Conservation (phyloP, 2,329 filamentous ascomycete genomes). For the Paecilomyces niveus region DNA sequence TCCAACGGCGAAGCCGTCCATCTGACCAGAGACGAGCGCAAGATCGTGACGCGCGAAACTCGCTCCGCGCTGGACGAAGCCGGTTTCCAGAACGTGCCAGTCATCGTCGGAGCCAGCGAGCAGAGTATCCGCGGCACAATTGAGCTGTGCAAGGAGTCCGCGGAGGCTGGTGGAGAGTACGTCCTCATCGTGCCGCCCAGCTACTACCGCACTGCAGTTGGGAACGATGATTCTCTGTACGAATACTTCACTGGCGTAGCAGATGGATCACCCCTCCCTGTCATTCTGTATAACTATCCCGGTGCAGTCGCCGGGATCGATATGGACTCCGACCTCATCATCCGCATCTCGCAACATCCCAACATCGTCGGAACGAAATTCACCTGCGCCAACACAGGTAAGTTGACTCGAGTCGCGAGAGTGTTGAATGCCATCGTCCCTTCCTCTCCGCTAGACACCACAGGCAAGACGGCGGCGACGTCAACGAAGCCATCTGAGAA, state of each 20-base stretch:
- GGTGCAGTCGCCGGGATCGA: slow-evolving; percentile 81
- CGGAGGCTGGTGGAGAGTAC: slow-evolving; percentile 68
- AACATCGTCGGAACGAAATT: slow-evolving; percentile 89
- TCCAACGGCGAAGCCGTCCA: slow-evolving; percentile 88
- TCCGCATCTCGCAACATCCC: slow-evolving; percentile 68
- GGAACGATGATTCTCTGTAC: slow-evolving; percentile 63
- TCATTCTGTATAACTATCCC: slow-evolving; percentile 87
- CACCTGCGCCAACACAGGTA: slow-evolving; percentile 85
- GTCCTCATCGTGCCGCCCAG: slow-evolving; percentile 71
- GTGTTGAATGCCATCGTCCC: slow-evolving; percentile 66
- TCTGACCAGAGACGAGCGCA: slow-evolving; percentile 70
- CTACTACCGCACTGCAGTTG: slow-evolving; percentile 71
- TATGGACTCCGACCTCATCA: slow-evolving; percentile 81
- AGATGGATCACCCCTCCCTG: slow-evolving; percentile 65
- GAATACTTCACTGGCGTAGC: slow-evolving; percentile 71
- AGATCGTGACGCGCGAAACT: slow-evolving; percentile 66
- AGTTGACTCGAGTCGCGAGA: slow-evolving; percentile 72
- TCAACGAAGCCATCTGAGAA: slow-evolving; percentile 19
- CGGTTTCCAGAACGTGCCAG: slow-evolving; percentile 66
- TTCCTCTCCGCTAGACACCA: slow-evolving; percentile 23
- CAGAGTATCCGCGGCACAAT: slow-evolving; percentile 77
- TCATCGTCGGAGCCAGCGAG: slow-evolving; percentile 76
- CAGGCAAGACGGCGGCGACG: slow-evolving; percentile 16
- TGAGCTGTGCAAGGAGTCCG: slow-evolving; percentile 61
- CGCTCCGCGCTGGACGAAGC: slow-evolving; percentile 75